Evolutionary conservation across 164 flowering plant species (phyloP).

Genomic region (Pachysandra terminalis): DNA sequence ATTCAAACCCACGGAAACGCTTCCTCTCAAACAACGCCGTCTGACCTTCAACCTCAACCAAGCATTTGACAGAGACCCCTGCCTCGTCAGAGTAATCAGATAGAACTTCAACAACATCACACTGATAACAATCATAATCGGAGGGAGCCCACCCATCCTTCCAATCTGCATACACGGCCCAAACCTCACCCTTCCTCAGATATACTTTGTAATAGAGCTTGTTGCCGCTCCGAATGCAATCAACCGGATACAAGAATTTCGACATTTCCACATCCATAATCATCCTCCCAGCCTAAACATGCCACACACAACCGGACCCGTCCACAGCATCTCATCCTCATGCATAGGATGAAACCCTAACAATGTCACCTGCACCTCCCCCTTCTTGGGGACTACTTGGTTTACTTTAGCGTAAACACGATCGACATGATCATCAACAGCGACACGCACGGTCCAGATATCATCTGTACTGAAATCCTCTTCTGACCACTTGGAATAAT

Average conservation of each 20-base stretch:
- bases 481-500: constrained; percentile 9
- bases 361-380: constrained; percentile 20
- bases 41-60: constrained; percentile 26
- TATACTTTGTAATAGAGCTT: constrained; percentile 20
- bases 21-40: constrained; percentile 26
- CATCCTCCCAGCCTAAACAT: constrained; percentile 12
- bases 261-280: constrained; percentile 18
- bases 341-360: constrained; percentile 25
- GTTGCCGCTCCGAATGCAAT: constrained; percentile 7
- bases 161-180: constrained; percentile 41
- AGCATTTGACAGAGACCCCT: constrained; percentile 12
- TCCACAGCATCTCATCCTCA: constrained; percentile 18
- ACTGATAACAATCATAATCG: constrained; percentile 17
- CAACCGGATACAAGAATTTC: constrained; percentile 23
- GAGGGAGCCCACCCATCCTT: constrained; percentile 23
- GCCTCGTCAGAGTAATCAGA: constrained; percentile 24
- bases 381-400: constrained; percentile 20
- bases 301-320: constrained; percentile 23
- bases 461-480: constrained; percentile 25
- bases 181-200: constrained; percentile 41
- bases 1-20: constrained; percentile 26
- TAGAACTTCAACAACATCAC: constrained; percentile 23
- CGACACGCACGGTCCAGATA: constrained; percentile 31
- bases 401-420: constrained; percentile 22
- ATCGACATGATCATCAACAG: constrained; percentile 32